Conservation (phyloP, 805 yeast species). For the Starmerella bacillaris region DNA sequence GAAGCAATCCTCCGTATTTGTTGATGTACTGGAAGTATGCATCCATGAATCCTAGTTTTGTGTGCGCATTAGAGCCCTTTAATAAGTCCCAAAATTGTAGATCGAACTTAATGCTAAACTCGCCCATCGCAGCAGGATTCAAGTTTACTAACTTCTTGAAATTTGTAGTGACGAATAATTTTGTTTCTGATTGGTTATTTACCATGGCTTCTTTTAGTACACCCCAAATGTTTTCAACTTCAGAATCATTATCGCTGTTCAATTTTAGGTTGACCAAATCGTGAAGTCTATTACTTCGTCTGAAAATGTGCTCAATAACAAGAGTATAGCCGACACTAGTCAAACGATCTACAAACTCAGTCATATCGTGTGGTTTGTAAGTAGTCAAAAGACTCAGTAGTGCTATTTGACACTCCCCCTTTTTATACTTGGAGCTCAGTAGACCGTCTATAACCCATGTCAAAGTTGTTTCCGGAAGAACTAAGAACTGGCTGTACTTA, state of each 20-base stretch:
- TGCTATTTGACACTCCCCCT: constrained; percentile 35
- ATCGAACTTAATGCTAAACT: constrained; percentile 1
- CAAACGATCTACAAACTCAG: constrained; percentile 33
- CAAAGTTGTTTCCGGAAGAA: constrained; percentile 35
- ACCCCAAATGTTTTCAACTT: constrained; percentile 10
- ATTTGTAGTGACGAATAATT: background rate
- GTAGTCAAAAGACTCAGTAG: constrained; percentile 51
- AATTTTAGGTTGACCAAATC: constrained; percentile 8
- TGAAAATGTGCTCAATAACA: constrained; percentile 41
- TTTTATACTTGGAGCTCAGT: background rate
- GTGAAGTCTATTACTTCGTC: constrained; percentile 12
- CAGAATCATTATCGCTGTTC: background rate
- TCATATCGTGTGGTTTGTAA: constrained; percentile 41
- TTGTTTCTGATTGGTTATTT: background rate
- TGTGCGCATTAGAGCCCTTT: background rate
- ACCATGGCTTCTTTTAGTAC: constrained; percentile 2
- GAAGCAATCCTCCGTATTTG: constrained; percentile 6
- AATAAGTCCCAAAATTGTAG: constrained; percentile 3
- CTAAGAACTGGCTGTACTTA: constrained; percentile 67
- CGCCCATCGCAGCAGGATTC: constrained; percentile 4
- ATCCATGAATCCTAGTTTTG: constrained; percentile 3
- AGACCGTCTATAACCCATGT: constrained; percentile 4
- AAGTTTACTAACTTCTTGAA: constrained; percentile 1
- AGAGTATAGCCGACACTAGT: constrained; percentile 37
- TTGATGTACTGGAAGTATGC: constrained; percentile 1